Base-by-base conservation (phyloP, 441 rosid genomes). In the Populus hybrid region DNA sequence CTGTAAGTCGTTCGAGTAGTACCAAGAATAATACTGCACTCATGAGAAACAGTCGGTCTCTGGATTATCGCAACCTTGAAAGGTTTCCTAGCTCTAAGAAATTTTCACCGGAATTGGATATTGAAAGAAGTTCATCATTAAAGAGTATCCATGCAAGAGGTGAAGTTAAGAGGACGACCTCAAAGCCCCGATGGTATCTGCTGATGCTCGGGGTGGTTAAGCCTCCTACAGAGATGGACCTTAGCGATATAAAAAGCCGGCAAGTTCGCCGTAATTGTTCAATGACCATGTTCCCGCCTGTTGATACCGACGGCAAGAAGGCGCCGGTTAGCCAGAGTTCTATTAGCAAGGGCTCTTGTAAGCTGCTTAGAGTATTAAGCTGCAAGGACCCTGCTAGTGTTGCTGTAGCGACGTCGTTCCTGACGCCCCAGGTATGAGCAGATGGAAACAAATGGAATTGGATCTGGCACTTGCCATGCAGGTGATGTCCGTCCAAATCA, bases 171-270 rank as follows among this genome's bases (percentile, higher is more conserved):
- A 83, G 70, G 70, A 75, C 74, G 10, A 80, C 82, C 21, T 28
- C 38, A 6, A 90, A 84, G 89, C 93, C 92, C 3, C 82, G 89
- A 79, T 92, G 98, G 99, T 90, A 84, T 3, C 70, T 88, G 74
- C 82, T 91, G 40, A 84, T 91, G 89, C 90, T 93, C 75, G 97
- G 98, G 30, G 86, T 85, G 79, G 85, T 88, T 57, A 89, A 84
- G 86, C 88, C 88, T 23, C 94, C 95, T 1, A 83, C 86, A 18
- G 93, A 81, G 80, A 91, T 89, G 85, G 94, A 90, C 75, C 90
- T 93, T 5, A 84, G 80, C 36, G 98, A 94, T 76, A 94, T 94
- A 9, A 91, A 87, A 72, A 92, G 71, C 88, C 87, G 97, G 26
- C 98, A 92, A 83, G 64, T 69, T 76, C 93, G 95, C 68, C 89